phyloP scores from a whole-genome alignment of 495 filamentous ascomycete genomes.

The Talaromyces borbonicus region DNA sequence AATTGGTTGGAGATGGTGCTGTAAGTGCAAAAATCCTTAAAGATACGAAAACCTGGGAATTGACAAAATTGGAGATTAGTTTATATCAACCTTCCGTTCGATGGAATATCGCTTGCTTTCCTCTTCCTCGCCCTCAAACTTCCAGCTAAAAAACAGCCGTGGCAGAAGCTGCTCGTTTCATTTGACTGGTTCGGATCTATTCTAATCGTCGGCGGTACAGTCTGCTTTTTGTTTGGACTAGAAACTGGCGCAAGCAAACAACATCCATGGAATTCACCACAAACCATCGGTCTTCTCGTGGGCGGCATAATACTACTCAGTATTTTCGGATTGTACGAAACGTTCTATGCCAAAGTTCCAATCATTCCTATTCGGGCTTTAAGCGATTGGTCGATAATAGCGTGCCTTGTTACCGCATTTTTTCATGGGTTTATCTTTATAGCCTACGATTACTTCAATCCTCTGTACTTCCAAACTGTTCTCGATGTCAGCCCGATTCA shows the following conservation, averaged over 20 bases:
- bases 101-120: constrained; percentile 47
- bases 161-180: constrained; percentile 47
- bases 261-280: constrained; percentile 39
- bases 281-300: constrained; percentile 32
- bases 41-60: constrained; percentile 15
- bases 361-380: constrained; percentile 22
- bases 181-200: constrained; percentile 61
- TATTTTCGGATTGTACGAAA: constrained; percentile 28
- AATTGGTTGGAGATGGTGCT: constrained; percentile 15
- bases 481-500: constrained; percentile 53
- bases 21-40: constrained; percentile 36
- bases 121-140: constrained; percentile 54
- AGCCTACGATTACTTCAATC: constrained; percentile 38
- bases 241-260: constrained; percentile 48
- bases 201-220: constrained; percentile 51
- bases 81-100: constrained; percentile 41
- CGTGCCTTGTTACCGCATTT: constrained; percentile 18
- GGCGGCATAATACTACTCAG: constrained; percentile 13
- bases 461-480: constrained; percentile 47
- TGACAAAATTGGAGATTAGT: constrained; percentile 8
- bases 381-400: background rate
- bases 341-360: constrained; percentile 12
- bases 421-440: constrained; percentile 37
- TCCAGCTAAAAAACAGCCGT: constrained; percentile 53
- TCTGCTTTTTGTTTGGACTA: constrained; percentile 65